Evolutionary conservation across 2,329 filamentous ascomycete species (phyloP).

Genomic region (Fusarium coffeatum): DNA sequence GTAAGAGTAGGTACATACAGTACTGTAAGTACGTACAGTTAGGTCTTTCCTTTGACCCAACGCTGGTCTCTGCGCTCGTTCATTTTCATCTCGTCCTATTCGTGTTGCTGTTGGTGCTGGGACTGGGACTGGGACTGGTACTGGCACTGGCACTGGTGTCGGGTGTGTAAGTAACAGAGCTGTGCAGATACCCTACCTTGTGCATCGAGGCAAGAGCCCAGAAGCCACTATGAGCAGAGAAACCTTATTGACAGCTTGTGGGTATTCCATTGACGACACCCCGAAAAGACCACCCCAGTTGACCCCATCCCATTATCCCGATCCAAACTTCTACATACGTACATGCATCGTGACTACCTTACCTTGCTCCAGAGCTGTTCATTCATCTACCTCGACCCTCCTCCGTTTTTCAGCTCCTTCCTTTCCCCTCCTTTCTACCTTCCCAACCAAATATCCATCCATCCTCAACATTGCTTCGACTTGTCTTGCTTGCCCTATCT

Average conservation of each 20-base stretch:
- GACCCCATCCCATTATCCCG: constrained; percentile 39
- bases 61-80: constrained; percentile 29
- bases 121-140: no score
- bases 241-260: constrained; percentile 46
- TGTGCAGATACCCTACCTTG: constrained; percentile 11
- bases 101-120: not conserved
- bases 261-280: constrained; percentile 42
- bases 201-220: constrained; percentile 40
- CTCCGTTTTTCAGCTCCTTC: constrained; percentile 28
- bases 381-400: constrained; percentile 36
- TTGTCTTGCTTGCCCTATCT: constrained; percentile 2
- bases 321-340: constrained; percentile 36
- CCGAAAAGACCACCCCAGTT: constrained; percentile 33
- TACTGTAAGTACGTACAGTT: not conserved
- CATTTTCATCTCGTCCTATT: constrained; percentile 26
- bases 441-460: constrained; percentile 2
- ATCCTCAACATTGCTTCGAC: constrained; percentile 1
- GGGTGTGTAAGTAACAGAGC: constrained; percentile 1
- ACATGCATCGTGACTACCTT: constrained; percentile 38
- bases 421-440: constrained; percentile 16
- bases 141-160: no score
- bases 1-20: not conserved
- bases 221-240: constrained; percentile 41
- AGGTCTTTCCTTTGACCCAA: constrained; percentile 4
- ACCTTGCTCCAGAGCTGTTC: constrained; percentile 20